Evolutionary conservation across 805 yeast genomes (phyloP).

Genomic region (Aciculoconidium aculeatum): DNA sequence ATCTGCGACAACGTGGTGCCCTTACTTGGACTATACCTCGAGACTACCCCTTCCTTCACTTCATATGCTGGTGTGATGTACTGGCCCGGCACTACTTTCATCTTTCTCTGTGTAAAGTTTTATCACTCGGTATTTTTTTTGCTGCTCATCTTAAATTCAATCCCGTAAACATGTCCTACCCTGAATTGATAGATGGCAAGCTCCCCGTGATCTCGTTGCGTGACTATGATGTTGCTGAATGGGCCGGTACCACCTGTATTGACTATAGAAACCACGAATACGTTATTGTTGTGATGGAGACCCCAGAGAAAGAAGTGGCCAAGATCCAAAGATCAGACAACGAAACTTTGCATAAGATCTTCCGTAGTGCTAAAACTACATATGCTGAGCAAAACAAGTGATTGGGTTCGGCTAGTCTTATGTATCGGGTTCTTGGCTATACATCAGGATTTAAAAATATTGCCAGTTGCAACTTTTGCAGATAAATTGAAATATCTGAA

Average conservation of each 20-base stretch:
- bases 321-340: constrained; percentile 30
- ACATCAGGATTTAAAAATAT: too few species aligned
- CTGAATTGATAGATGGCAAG: constrained; percentile 36
- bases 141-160: background rate
- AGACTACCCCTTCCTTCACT: constrained; percentile 19
- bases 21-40: constrained; percentile 53
- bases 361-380: constrained; percentile 38
- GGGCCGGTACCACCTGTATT: constrained; percentile 48
- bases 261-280: constrained; percentile 32
- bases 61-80: constrained; percentile 56
- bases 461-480: too few species aligned
- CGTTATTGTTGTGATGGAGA: constrained; percentile 42
- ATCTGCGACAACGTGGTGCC: constrained; percentile 55
- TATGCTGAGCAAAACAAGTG: constrained; percentile 14
- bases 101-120: background rate
- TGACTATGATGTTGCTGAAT: constrained; percentile 46
- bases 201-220: constrained; percentile 43
- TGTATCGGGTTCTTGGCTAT: too few species aligned
- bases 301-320: constrained; percentile 41
- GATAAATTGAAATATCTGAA: too few species aligned
- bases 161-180: constrained; percentile 20
- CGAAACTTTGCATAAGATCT: constrained; percentile 38
- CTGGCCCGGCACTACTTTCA: constrained; percentile 73
- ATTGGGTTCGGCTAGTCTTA: too few species aligned
- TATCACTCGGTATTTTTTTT: background rate